Conservation (phyloP, 345 rosid species). For the Xanthoceras sorbifolium region DNA sequence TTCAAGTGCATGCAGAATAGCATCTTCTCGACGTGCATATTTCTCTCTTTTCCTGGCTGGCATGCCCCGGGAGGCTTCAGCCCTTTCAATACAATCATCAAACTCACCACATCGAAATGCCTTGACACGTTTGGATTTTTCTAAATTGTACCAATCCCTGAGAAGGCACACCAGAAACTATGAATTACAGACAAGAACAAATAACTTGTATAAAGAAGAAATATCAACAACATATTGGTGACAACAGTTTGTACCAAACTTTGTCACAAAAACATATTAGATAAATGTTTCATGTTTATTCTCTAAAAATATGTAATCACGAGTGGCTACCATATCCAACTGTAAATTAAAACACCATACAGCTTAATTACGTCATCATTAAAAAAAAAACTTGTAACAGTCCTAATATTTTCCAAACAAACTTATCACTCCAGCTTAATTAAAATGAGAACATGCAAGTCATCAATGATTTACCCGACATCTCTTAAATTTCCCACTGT, state of each 20-base stretch:
- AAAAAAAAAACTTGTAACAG: background rate
- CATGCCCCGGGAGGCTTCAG: slow-evolving; percentile 74
- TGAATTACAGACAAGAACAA: background rate
- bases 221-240: background rate
- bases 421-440: slow-evolving; percentile 1
- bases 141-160: slow-evolving; percentile 99
- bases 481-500: background rate
- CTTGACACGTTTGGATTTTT: slow-evolving; percentile 97
- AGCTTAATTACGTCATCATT: background rate
- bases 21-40: slow-evolving; percentile 99
- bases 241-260: background rate
- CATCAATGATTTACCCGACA: background rate
- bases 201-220: background rate
- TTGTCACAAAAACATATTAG: background rate
- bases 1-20: slow-evolving; percentile 98
- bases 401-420: slow-evolving; percentile 7
- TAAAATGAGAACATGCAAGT: background rate
- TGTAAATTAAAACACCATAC: background rate
- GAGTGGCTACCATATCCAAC: background rate
- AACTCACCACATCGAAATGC: slow-evolving; percentile 98
- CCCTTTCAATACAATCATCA: slow-evolving; percentile 91
- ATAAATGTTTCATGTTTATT: background rate
- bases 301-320: background rate
- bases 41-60: slow-evolving; percentile 93
- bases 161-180: slow-evolving; percentile 19